These are phyloP conservation scores for Trifolium fragiferum DNA, from an alignment of 306 rosid species.

Conservation along the genomic window DNA sequence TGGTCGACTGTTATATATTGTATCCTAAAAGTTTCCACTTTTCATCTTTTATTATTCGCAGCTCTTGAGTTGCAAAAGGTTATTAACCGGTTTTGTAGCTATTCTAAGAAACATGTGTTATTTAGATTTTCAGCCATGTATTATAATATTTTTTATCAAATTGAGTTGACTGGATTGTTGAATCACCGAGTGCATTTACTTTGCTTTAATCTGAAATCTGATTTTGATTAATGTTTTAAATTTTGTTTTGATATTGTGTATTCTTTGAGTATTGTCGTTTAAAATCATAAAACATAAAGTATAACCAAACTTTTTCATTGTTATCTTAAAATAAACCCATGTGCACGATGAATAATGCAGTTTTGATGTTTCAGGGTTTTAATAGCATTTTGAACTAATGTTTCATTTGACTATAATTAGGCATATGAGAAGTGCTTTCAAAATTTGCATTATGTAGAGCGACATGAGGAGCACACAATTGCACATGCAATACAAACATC, in stretches of 20 bases:
- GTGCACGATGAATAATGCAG: conserved; percentile 21
- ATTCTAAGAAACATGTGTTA: not conserved
- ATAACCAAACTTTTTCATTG: not conserved
- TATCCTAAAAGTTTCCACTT: not conserved
- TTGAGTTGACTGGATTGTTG: not conserved
- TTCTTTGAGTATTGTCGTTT: not conserved
- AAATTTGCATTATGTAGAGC: conserved; percentile 85
- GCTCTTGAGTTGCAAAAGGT: not conserved
- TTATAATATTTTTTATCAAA: not conserved
- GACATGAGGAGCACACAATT: conserved; percentile 91
- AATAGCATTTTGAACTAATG: conserved; percentile 33
- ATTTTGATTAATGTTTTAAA: conserved; percentile 18
- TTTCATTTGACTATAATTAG: conserved; percentile 54
- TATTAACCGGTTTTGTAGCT: not conserved
- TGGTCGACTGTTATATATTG: not conserved
- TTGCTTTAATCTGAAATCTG: conserved; percentile 27
- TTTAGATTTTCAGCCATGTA: not conserved
- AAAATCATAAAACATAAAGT: conserved; percentile 5
- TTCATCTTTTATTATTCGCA: not conserved
- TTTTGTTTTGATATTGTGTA: not conserved
- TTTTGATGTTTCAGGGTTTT: conserved; percentile 24
- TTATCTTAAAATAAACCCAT: not conserved
- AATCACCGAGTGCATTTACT: conserved; percentile 9
- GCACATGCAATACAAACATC: conserved; percentile 91
- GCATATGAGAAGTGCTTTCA: conserved; percentile 95